These are phyloP conservation scores for Polytrichum commune DNA, from an alignment of 225 moss, liverwort and hornwort genomes.

Conservation along the genomic window DNA sequence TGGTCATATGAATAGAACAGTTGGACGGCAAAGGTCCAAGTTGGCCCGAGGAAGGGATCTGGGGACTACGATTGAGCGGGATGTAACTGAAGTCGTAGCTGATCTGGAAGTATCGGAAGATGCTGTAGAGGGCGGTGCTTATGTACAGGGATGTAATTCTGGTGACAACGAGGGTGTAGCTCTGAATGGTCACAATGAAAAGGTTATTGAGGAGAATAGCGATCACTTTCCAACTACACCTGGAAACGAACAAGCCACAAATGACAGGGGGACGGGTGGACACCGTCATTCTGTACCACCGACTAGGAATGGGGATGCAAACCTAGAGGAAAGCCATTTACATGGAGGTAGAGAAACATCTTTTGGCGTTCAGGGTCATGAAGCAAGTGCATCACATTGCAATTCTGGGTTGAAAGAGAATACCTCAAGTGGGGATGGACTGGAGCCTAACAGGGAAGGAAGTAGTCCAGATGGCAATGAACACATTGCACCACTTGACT, in stretches of 20 bases:
- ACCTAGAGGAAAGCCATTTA: no score
- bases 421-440: neutral
- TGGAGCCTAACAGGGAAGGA: neutral
- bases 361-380: constrained; percentile 2
- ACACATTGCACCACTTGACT: constrained; percentile 1
- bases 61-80: constrained; percentile 8
- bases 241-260: constrained; percentile 8
- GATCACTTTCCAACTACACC: constrained; percentile 9
- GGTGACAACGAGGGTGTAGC: constrained; percentile 15
- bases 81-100: constrained; percentile 9
- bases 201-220: constrained; percentile 5
- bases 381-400: constrained; percentile 8
- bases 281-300: no score
- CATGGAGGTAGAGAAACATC: neutral
- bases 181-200: neutral
- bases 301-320: no score
- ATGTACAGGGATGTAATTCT: constrained; percentile 13
- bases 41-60: neutral
- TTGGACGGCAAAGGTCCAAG: constrained; percentile 14
- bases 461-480: constrained; percentile 3
- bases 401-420: constrained; percentile 9
- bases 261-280: constrained; percentile 4
- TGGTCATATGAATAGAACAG: constrained; percentile 4
- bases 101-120: constrained; percentile 3
- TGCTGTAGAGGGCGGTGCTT: constrained; percentile 12